Base-by-base conservation (phyloP, 139 green algal species). In the Haematococcus lacustris region DNA sequence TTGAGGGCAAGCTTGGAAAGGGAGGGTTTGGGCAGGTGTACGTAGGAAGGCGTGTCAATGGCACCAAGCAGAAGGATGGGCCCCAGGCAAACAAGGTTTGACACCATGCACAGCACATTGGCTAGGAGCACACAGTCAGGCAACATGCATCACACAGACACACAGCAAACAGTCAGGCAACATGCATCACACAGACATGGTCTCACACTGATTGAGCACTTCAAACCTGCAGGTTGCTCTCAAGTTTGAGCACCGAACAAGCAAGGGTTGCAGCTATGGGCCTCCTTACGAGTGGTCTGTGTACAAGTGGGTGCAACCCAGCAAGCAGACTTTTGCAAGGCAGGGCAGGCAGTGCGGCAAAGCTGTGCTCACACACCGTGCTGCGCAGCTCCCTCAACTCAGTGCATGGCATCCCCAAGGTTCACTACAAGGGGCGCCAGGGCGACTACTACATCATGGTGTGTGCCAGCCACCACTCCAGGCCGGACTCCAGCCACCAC, bases 361-460 rank as follows among this genome's bases (percentile, higher is more conserved):
- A n/a, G n/a, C n/a, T n/a, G n/a, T n/a, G n/a, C n/a, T n/a, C n/a
- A n/a, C n/a, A n/a, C n/a, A n/a, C n/a, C n/a, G n/a, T n/a, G n/a
- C n/a, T n/a, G n/a, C n/a, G 76, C 75, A 95, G 90, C 40, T 88
- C 84, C 1, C 82, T 94, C 37, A 88, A 88, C 21, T 86, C 88
- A 71, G 87, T 95, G 0, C 84, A 88, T 69, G 92, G 92, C 35
- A 91, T 98, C 43, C 95, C 95, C 9, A 93, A 92, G 63, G 94
- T 98, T 51, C 93, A 98, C 79, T 98, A 91, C 88, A 98, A 98
- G 76, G 95, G 95, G 17, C 79, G 91, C 23, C 94, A 98, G 74
- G 90, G 90, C 0, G 95, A 98, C 71, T 98, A 96, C 77, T 99
- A 98, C 78, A 90, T 99, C 80, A 98, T 99, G 93, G 95, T 97